A percentile compares a stretch with the other conserved stretches of the same genome.
Evolutionary conservation across 441 rosid genomes (phyloP).

Genomic region (Biscutella laevigata): DNA sequence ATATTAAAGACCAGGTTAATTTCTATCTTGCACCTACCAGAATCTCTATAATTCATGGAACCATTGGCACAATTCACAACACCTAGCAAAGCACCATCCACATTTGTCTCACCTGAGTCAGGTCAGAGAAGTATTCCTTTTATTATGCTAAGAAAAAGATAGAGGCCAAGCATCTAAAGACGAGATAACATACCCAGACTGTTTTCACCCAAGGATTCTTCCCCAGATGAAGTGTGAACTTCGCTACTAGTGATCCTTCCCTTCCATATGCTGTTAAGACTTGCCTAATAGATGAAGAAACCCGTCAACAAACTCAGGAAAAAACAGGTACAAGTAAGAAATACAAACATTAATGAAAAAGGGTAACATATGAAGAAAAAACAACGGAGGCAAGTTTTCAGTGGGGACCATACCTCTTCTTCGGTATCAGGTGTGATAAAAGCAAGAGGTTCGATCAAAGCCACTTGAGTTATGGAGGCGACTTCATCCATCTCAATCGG

Average conservation of each 20-base stretch:
- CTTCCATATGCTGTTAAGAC: constrained; percentile 57
- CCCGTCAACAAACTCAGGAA: not conserved
- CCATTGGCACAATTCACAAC: constrained; percentile 20
- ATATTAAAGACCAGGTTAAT: not conserved
- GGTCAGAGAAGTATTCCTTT: not conserved
- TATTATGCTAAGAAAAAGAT: constrained; percentile 4
- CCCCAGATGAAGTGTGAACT: constrained; percentile 39
- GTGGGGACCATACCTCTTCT: constrained; percentile 49
- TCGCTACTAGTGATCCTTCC: constrained; percentile 64
- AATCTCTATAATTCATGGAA: constrained; percentile 2
- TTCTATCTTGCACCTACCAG: constrained; percentile 10
- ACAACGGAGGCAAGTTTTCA: not conserved
- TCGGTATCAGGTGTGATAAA: constrained; percentile 61
- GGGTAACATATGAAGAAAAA: not conserved
- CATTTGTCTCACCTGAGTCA: constrained; percentile 15
- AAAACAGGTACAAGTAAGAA: constrained; percentile 4
- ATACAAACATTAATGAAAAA: not conserved
- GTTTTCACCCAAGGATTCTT: constrained; percentile 40
- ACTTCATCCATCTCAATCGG: constrained; percentile 57
- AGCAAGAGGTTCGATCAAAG: constrained; percentile 54
- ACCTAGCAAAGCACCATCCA: constrained; percentile 19
- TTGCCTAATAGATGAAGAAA: constrained; percentile 35
- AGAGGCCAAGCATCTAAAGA: constrained; percentile 1
- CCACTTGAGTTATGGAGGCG: constrained; percentile 35
- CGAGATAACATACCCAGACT: constrained; percentile 27